phyloP scores from a whole-genome alignment of 192 early-diverging fungal species.

The Entrophospora sp. region DNA sequence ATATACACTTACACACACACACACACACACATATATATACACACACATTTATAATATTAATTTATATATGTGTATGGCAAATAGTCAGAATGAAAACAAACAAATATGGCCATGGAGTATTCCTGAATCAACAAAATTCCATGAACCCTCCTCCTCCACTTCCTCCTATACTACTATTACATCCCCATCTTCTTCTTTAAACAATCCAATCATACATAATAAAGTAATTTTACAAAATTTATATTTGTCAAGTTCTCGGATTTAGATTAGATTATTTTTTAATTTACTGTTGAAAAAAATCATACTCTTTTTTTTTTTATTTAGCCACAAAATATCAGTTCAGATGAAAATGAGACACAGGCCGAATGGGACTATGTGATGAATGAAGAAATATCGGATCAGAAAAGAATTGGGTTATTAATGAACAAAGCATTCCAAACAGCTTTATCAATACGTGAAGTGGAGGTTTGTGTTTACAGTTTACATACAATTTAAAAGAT shows the following conservation, averaged over 20 bases:
- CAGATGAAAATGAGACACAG: background rate
- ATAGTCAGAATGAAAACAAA: too few species aligned
- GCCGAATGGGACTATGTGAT: constrained; percentile 9
- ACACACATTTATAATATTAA: too few species aligned
- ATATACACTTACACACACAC: background rate
- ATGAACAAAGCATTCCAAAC: constrained; percentile 8
- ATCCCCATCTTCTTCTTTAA: background rate
- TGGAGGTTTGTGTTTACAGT: background rate
- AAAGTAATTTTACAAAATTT: background rate
- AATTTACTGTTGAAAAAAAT: background rate
- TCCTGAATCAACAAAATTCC: too few species aligned
- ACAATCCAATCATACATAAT: background rate
- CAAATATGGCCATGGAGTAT: too few species aligned
- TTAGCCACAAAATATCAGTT: background rate
- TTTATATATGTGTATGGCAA: background rate
- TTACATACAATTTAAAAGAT: too few species aligned
- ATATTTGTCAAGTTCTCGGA: background rate
- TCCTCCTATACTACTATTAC: too few species aligned
- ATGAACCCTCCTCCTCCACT: too few species aligned
- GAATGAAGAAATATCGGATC: background rate
- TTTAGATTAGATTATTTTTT: background rate
- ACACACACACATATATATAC: too few species aligned
- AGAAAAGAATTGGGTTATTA: background rate
- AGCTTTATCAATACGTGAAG: constrained; percentile 14
- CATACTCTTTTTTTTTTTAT: too few species aligned